Percentiles rank a stretch among this genome's conserved stretches.
phyloP scores from a whole-genome alignment of 2,329 filamentous ascomycete species.

The Fusarium heterosporum region DNA sequence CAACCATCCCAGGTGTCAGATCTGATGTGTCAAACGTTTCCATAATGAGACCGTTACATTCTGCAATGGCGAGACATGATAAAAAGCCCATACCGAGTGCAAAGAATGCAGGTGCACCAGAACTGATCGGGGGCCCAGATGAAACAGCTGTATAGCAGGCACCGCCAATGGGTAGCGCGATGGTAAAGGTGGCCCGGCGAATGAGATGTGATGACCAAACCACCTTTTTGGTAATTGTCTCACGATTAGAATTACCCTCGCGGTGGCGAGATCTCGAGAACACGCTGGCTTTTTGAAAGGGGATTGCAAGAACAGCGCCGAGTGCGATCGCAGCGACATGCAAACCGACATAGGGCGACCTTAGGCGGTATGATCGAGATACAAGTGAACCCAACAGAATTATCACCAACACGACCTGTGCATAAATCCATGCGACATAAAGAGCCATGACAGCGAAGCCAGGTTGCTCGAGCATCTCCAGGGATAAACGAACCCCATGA shows the following conservation, averaged over 20 bases:
- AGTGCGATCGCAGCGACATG: conserved; percentile 74
- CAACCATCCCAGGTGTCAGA: conserved; percentile 77
- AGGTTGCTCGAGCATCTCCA: conserved; percentile 78
- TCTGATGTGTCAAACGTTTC: conserved; percentile 86
- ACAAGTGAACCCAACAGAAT: conserved; percentile 78
- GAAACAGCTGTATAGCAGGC: conserved; percentile 76
- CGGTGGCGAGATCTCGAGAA: conserved; percentile 74
- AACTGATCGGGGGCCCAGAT: conserved; percentile 68
- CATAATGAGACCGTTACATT: conserved; percentile 83
- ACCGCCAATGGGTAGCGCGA: conserved; percentile 74
- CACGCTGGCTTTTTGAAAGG: conserved; percentile 77
- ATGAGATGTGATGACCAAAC: conserved; percentile 79
- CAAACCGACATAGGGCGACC: conserved; percentile 73
- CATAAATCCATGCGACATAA: conserved; percentile 84
- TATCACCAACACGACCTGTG: conserved; percentile 78
- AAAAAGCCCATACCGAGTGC: conserved; percentile 76
- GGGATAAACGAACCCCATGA: conserved; percentile 73
- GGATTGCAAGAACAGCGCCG: conserved; percentile 76
- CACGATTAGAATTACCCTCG: conserved; percentile 71
- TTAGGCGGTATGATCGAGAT: conserved; percentile 74
- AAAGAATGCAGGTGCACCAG: conserved; percentile 74
- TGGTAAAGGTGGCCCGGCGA: conserved; percentile 74
- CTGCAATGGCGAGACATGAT: conserved; percentile 77
- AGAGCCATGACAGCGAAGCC: conserved; percentile 78
- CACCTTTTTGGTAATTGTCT: conserved; percentile 72